phyloP scores from a whole-genome alignment of 768 basidiomycete genomes.

The Pluteus cervinus region DNA sequence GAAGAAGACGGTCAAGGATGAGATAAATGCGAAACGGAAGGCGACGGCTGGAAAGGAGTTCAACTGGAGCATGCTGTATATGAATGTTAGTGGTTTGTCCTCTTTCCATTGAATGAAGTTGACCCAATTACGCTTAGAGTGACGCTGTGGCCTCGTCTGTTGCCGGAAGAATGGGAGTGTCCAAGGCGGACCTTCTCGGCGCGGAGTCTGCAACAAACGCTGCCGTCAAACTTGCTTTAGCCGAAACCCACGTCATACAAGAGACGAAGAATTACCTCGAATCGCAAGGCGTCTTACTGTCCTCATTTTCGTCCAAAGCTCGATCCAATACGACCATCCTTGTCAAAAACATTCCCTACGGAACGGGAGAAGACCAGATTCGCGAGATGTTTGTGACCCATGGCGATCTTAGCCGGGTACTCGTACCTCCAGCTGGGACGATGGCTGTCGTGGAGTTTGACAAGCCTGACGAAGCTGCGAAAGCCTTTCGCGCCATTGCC shows the following conservation, averaged over 20 bases:
- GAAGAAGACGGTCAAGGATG: conserved; percentile 53
- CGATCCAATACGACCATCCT: conserved; percentile 80
- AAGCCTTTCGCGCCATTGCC: conserved; percentile 76
- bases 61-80: conserved; percentile 92
- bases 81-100: conserved; percentile 74
- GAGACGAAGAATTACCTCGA: conserved; percentile 93
- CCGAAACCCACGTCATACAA: conserved; percentile 93
- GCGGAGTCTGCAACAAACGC: conserved; percentile 69
- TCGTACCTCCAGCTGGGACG: conserved; percentile 90
- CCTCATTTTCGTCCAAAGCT: conserved; percentile 45
- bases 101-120: conserved; percentile 5
- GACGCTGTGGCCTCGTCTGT: conserved; percentile 92
- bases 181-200: conserved; percentile 85
- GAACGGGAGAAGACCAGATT: conserved; percentile 72
- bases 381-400: conserved; percentile 73
- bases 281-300: conserved; percentile 60
- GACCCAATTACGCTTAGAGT: conserved; percentile 42
- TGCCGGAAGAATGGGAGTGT: conserved; percentile 80
- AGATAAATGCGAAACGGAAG: conserved; percentile 59
- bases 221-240: conserved; percentile 92
- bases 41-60: conserved; percentile 70
- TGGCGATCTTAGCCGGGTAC: conserved; percentile 61
- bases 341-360: conserved; percentile 96
- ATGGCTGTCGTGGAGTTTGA: conserved; percentile 88
- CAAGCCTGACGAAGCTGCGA: conserved; percentile 61